A percentile compares a stretch with the other conserved stretches of the same genome.
These are phyloP conservation scores for Achaetomium macrosporum DNA, from an alignment of 2,329 filamentous ascomycete species.

Conservation along the genomic window DNA sequence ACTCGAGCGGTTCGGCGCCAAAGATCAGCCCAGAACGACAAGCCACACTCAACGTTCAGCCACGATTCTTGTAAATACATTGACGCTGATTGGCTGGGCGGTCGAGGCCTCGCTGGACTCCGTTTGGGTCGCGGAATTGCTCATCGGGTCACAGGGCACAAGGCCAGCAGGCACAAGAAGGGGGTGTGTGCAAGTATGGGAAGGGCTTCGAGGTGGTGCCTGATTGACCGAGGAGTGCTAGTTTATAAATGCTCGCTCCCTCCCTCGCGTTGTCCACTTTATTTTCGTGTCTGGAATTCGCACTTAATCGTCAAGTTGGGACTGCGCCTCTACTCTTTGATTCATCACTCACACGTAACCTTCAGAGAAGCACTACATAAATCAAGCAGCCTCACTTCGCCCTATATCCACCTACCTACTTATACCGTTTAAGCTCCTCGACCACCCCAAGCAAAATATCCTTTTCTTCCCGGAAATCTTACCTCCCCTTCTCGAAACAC, in stretches of 20 bases:
- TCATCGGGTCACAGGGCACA: too few relatives aligned
- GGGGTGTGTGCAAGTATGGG: background rate
- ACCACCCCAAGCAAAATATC: background rate
- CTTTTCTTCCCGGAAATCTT: background rate
- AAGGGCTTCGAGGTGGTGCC: background rate
- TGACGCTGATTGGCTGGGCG: constrained; percentile 17
- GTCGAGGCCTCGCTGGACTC: background rate
- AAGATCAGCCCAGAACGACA: constrained; percentile 27
- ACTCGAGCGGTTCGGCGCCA: background rate
- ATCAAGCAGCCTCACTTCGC: too few relatives aligned
- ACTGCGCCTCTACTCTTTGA: background rate
- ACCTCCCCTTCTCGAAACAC: background rate
- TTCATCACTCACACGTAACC: background rate
- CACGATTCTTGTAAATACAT: constrained; percentile 23
- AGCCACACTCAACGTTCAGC: constrained; percentile 21
- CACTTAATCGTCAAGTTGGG: background rate
- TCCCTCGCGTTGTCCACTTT: background rate
- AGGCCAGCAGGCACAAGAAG: too few relatives aligned
- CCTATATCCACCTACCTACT: too few relatives aligned
- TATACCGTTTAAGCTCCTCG: too few relatives aligned
- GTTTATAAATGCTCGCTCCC: background rate
- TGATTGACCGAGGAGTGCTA: background rate
- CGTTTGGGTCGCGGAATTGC: too few relatives aligned
- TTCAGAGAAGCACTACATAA: too few relatives aligned
- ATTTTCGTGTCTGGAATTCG: background rate